Conservation (phyloP, 495 filamentous ascomycete species). For the Podospora appendiculata region DNA sequence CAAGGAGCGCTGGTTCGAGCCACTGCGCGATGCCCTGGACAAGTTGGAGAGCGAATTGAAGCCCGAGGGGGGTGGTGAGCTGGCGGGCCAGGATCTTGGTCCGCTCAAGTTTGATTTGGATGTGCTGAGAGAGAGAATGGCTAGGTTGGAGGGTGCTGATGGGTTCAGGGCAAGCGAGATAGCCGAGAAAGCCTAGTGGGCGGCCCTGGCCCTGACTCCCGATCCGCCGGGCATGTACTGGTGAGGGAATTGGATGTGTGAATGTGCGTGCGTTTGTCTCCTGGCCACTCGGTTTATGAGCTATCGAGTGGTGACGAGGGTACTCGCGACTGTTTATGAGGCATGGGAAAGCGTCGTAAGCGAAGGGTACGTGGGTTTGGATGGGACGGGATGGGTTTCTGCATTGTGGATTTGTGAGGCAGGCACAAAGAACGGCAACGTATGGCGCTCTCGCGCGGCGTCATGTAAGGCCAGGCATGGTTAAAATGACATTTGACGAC, state of each 20-base stretch:
- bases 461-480: too few species aligned
- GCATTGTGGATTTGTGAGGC: too few species aligned
- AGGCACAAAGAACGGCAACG: too few species aligned
- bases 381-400: too few species aligned
- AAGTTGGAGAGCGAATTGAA: conserved; percentile 28
- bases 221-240: neutral
- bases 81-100: conserved; percentile 11
- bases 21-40: conserved; percentile 35
- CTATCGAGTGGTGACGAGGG: too few species aligned
- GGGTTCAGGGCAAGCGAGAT: conserved; percentile 7
- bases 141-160: conserved; percentile 11
- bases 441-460: too few species aligned
- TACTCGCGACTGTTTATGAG: too few species aligned
- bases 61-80: conserved; percentile 14
- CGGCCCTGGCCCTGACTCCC: neutral
- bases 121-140: conserved; percentile 30
- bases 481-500: too few species aligned
- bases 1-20: conserved; percentile 44
- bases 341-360: too few species aligned
- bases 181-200: conserved; percentile 6
- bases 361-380: too few species aligned
- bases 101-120: conserved; percentile 22
- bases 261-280: neutral
- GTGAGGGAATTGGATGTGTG: neutral
- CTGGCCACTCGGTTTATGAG: too few species aligned